These are phyloP conservation scores for Suillus alpinus DNA, from an alignment of 768 basidiomycete genomes.

Conservation along the genomic window DNA sequence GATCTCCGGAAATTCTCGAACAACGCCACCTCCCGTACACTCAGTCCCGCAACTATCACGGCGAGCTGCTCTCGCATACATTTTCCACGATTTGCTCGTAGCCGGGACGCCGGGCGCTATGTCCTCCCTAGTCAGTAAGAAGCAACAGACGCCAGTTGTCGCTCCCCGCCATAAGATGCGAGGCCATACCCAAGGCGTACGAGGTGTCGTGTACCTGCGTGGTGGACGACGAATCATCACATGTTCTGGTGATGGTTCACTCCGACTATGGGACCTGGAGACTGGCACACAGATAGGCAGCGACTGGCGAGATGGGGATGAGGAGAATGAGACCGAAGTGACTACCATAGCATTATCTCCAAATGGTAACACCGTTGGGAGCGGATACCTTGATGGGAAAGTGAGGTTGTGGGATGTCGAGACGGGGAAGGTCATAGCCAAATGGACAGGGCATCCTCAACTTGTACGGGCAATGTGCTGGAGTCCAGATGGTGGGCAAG, in stretches of 20 bases:
- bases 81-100: background rate
- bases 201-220: background rate
- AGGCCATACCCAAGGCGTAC: background rate
- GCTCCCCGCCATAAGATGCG: background rate
- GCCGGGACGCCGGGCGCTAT: background rate
- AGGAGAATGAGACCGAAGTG: background rate
- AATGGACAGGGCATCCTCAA: background rate
- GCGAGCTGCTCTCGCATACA: background rate
- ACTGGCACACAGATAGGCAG: background rate
- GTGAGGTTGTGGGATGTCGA: background rate
- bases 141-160: background rate
- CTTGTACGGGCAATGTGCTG: background rate
- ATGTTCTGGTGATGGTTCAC: background rate
- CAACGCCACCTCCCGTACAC: background rate
- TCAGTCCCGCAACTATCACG: background rate
- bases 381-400: background rate
- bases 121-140: background rate
- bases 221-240: background rate
- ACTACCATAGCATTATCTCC: background rate
- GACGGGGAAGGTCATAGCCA: background rate
- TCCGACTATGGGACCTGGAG: background rate
- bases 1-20: background rate
- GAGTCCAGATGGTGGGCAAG: background rate
- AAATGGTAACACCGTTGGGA: background rate
- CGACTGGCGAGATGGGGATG: background rate